Base-by-base conservation (phyloP, 257 asterid species). In the Craterostigma plantagineum region DNA sequence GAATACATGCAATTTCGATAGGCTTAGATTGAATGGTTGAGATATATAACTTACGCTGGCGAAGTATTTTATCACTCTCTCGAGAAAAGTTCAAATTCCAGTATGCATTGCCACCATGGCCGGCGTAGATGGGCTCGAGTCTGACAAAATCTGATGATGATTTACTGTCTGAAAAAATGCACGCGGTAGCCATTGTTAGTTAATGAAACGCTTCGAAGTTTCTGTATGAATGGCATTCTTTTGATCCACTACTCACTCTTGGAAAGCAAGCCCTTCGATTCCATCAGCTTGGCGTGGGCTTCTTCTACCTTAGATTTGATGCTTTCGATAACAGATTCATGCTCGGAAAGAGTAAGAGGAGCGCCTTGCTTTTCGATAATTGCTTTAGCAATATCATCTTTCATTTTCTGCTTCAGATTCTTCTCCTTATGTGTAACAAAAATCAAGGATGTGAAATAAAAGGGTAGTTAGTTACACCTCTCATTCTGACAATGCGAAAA, bases 341-440 rank as follows among this genome's bases (percentile, higher is more conserved):
- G 74, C 64, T 87, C 93, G 1, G 69, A 49, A 39, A 66, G 50
- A 38, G 92, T 33, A 58, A 82, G 79, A 44, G 64, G 45, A 41
- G 60, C 68, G 52, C 85, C 87, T 34, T 64, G 48, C 34, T 48
- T 63, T 11, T 71, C 63, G 9, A 72, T 48, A 42, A 72, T 52
- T 53, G 72, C 73, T 54, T 54, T 58, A 36, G 79, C 84, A 35
- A 74, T 44, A 47, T 68, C 73, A 50, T 65, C 70, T 53, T 51
- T 67, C 61, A 69, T 56, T 69, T 73, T 55, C 79, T 66, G 61
- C 59, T 65, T 80, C 75, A 80, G 67, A 58, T 43, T 53, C 68
- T 69, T 77, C 64, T 62, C 81, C 99, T 90, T n/a, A n/a, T n/a
- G n/a, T n/a, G n/a, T n/a, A 63, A 47, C 43, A 38, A 51, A 46